Evolutionary conservation across 2,329 filamentous ascomycete species (phyloP), one percentile per base, ranked within the genome.

Genomic region (Clathrospora elynae): DNA sequence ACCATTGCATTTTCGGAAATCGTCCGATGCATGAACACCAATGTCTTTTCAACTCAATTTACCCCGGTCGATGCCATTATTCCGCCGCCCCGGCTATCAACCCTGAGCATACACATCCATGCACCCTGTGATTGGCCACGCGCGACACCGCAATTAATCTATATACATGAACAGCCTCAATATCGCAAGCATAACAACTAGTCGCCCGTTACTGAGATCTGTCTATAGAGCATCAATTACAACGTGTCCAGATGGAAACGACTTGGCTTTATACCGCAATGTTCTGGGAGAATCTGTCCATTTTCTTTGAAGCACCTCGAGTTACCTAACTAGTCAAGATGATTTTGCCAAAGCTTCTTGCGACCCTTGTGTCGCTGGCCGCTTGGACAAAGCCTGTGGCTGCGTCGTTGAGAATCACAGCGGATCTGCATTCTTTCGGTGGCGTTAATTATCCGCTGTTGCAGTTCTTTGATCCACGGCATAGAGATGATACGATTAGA

Each of bases 151-250:
- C 55, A 66, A 66, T 68, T 63, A 68, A 69, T 67, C 51, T 67
- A 68, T 64, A 47, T 64, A 66, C 36, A 53, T 64, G 64, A 67
- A 57, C 57, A 55, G 51, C 57, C 55, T 64, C 61, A 64, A 64
- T 64, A 55, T 62, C 52, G 33, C 48, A 35, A 47, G 46, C 59
- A 56, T 53, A 50, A 47, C 55, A 34, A 48, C 43, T 42, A 49
- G 49, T 42, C 44, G 45, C 28, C 45, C 46, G 10, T 52, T 57
- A 48, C 36, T 53, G 53, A 57, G 34, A 64, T 57, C 36, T 61
- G 53, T 47, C 53, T 61, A 54, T 55, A 64, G 47, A 6, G 14
- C 20, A 42, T 34, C 52, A 34, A 52, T 55, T 64, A 65, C 54
- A 68, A n/a, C 65, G 66, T 70, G 65, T 57, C 57, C 64, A 62